phyloP scores from a whole-genome alignment of 495 filamentous ascomycete species.

The Cudoniella acicularis region DNA sequence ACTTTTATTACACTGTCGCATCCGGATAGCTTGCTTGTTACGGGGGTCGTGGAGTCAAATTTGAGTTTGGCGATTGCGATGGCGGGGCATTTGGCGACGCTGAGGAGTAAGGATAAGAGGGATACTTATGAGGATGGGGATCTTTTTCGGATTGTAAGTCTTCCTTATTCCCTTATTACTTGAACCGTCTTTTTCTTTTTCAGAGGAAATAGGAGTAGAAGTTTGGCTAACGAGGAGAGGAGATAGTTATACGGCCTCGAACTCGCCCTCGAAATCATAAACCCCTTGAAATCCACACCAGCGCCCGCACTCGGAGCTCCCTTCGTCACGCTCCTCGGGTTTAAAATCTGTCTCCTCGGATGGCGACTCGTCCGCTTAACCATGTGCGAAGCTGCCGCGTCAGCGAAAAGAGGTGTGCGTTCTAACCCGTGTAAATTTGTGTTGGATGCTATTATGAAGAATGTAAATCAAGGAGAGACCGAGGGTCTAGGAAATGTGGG shows the following conservation, averaged over 20 bases:
- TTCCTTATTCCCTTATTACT: neutral
- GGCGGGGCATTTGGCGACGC: neutral
- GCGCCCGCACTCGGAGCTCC: neutral
- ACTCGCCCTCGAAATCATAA: neutral
- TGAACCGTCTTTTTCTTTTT: no score
- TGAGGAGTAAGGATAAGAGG: neutral
- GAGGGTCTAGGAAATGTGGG: neutral
- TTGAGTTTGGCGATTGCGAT: neutral
- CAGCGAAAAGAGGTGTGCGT: neutral
- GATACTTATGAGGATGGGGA: neutral
- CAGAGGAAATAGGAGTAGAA: neutral
- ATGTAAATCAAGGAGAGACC: neutral
- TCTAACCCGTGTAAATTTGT: neutral
- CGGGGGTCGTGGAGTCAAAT: neutral
- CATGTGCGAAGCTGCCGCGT: neutral
- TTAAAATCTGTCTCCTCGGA: neutral
- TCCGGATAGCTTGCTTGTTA: neutral
- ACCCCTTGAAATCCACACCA: neutral
- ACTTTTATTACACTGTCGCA: neutral
- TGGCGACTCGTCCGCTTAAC: neutral
- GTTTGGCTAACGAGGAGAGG: no score
- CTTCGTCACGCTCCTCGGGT: neutral
- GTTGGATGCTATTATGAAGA: neutral
- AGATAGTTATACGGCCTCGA: neutral
- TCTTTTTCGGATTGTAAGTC: neutral